Conservation (phyloP, 352 stramenopile species). For the Globisporangium splendens region DNA sequence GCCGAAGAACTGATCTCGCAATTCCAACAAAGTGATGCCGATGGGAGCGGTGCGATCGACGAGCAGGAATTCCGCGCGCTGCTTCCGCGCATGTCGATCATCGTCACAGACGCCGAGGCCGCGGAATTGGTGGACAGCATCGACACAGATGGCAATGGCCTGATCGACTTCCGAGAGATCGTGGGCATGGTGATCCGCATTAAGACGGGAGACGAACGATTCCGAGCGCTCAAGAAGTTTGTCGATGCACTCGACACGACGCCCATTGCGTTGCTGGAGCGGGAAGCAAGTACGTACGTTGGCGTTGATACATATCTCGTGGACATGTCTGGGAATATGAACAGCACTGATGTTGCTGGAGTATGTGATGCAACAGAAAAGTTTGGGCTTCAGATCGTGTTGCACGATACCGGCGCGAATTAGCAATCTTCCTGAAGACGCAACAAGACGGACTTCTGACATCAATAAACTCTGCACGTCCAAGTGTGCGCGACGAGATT, state of each 20-base stretch:
- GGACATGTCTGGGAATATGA: too few species aligned
- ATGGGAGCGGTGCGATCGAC: slow-evolving; percentile 59
- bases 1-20: slow-evolving; percentile 58
- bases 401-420: slow-evolving; percentile 52
- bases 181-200: slow-evolving; percentile 50
- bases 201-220: slow-evolving; percentile 47
- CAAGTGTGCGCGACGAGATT: slow-evolving; percentile 35
- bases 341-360: too few species aligned
- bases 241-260: slow-evolving; percentile 58
- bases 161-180: slow-evolving; percentile 63
- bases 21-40: slow-evolving; percentile 53
- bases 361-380: slow-evolving; percentile 23
- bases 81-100: slow-evolving; percentile 42
- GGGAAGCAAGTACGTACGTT: slow-evolving; percentile 33
- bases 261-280: slow-evolving; percentile 53
- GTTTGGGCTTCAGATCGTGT: slow-evolving; percentile 44
- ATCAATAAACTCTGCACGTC: slow-evolving; percentile 30
- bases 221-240: slow-evolving; percentile 39
- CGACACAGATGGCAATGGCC: slow-evolving; percentile 53
- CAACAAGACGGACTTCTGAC: slow-evolving; percentile 32
- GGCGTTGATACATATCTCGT: too few species aligned
- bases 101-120: slow-evolving; percentile 42
- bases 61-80: slow-evolving; percentile 61
- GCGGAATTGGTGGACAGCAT: slow-evolving; percentile 48
- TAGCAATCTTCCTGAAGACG: slow-evolving; percentile 45